phyloP scores from a whole-genome alignment of 306 rosid species.

The Quercus suber region DNA sequence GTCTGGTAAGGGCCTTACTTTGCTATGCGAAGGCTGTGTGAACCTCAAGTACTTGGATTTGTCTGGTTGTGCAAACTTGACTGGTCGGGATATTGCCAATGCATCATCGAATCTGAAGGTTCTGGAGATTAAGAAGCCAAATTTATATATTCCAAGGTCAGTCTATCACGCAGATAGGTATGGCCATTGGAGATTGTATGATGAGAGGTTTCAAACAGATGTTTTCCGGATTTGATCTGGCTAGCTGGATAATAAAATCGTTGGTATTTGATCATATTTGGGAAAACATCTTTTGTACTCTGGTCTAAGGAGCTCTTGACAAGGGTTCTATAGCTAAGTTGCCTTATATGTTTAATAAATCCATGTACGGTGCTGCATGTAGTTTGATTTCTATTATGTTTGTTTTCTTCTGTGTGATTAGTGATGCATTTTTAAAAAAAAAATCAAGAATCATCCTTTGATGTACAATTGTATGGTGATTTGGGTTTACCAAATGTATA shows the following conservation, averaged over 20 bases:
- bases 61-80: conserved; percentile 74
- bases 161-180: conserved; percentile 53
- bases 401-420: not conserved
- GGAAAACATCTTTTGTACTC: conserved; percentile 12
- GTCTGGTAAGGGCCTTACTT: conserved; percentile 53
- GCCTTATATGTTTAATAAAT: not conserved
- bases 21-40: conserved; percentile 61
- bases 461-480: not conserved
- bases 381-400: not conserved
- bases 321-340: conserved; percentile 10
- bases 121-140: conserved; percentile 51
- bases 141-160: conserved; percentile 44
- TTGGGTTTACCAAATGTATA: not conserved
- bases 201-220: conserved; percentile 89
- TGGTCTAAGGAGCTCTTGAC: conserved; percentile 12
- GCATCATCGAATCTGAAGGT: conserved; percentile 49
- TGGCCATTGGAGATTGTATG: conserved; percentile 83
- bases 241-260: conserved; percentile 9
- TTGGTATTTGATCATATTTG: not conserved
- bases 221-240: conserved; percentile 58
- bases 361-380: not conserved
- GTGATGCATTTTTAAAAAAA: not conserved
- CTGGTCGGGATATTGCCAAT: conserved; percentile 60
- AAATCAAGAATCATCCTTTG: not conserved
- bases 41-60: conserved; percentile 76